Conservation (phyloP, 1,139 yeast species). For the Lodderomyces theae region DNA sequence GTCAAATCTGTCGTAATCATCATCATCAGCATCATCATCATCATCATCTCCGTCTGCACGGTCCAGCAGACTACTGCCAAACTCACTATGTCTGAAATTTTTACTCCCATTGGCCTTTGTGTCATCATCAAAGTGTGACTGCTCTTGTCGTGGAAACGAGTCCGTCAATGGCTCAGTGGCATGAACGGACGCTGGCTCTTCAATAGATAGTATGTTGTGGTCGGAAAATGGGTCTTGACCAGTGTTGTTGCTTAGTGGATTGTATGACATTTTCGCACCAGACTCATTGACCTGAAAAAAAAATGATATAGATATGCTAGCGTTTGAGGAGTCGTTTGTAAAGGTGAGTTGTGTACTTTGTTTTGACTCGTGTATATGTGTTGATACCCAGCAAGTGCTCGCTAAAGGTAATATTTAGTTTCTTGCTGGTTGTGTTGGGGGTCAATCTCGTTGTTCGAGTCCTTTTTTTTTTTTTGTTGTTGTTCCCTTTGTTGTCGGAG, state of each 20-base stretch:
- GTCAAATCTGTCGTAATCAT: conserved; percentile 8
- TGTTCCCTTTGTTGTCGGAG: too few species aligned
- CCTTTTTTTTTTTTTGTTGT: too few species aligned
- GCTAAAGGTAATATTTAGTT: too few species aligned
- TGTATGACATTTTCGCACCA: conserved; percentile 8
- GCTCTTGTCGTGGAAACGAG: not conserved
- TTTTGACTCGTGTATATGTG: not conserved
- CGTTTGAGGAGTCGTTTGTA: too few species aligned
- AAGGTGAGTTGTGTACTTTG: too few species aligned
- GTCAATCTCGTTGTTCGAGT: too few species aligned
- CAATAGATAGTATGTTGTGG: conserved; percentile 2
- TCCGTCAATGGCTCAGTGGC: not conserved
- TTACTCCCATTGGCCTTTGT: not conserved
- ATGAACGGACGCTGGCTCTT: conserved; percentile 5
- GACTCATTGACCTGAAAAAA: conserved; percentile 2
- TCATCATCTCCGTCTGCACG: not conserved
- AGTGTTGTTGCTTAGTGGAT: conserved; percentile 4
- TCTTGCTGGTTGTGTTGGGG: too few species aligned
- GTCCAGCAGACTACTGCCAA: conserved; percentile 2
- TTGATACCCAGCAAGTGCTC: too few species aligned
- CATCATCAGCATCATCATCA: conserved; percentile 4
- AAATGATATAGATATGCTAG: too few species aligned
- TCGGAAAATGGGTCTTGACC: conserved; percentile 6
- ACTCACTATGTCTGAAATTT: conserved; percentile 1
- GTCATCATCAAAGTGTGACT: not conserved